phyloP scores from a whole-genome alignment of 1,139 yeast species.

The Petasospora fabianii region DNA sequence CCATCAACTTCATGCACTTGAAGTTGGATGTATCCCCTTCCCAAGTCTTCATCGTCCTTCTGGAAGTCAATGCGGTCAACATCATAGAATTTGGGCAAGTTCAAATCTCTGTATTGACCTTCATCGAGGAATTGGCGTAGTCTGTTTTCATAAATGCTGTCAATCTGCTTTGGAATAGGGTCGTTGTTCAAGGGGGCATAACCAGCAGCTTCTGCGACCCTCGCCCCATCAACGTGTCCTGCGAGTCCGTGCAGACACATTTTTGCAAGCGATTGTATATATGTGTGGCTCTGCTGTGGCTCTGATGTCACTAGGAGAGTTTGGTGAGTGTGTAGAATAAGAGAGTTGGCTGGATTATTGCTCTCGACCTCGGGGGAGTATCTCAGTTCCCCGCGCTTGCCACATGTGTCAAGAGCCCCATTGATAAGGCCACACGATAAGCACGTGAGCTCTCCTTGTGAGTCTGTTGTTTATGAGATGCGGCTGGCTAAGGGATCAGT shows the following conservation, averaged over 20 bases:
- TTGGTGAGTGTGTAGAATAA: too few relatives aligned
- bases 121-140: constrained; percentile 74
- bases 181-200: constrained; percentile 42
- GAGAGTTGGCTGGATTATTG: too few relatives aligned
- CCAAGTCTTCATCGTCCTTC: constrained; percentile 23
- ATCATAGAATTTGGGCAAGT: constrained; percentile 82
- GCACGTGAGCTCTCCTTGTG: too few relatives aligned
- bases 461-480: too few relatives aligned
- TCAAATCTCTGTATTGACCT: constrained; percentile 61
- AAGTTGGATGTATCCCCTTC: constrained; percentile 34
- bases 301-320: too few relatives aligned
- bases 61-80: constrained; percentile 45
- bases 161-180: constrained; percentile 83
- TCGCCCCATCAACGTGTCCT: constrained; percentile 11
- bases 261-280: background rate
- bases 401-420: too few relatives aligned
- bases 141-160: constrained; percentile 71
- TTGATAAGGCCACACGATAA: too few relatives aligned
- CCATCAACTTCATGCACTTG: constrained; percentile 32
- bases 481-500: too few relatives aligned
- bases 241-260: constrained; percentile 20
- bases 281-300: too few relatives aligned
- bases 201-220: constrained; percentile 4
- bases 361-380: too few relatives aligned
- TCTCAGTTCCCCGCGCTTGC: too few relatives aligned